Base-by-base conservation (phyloP, 129 eudicot species). In the Solidago caesia region DNA sequence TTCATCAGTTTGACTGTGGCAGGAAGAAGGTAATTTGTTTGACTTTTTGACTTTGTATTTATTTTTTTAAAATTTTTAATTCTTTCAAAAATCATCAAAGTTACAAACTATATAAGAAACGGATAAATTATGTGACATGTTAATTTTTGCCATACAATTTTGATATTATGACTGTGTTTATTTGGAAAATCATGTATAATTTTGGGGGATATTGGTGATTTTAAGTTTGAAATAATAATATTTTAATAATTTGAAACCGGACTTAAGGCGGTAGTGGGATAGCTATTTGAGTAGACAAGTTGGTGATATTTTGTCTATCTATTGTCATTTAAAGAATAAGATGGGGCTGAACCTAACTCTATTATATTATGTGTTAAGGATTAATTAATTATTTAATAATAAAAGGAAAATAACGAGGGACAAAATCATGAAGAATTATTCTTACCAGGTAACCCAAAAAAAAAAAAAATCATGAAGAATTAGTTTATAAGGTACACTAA, bases 1-100 rank as follows among this genome's bases (percentile, higher is more conserved):
- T 85, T 6, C 80, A 76, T 8, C 90, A 89, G 70, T 85, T 79
- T 73, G 94, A 85, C 71, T 88, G 90, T 53, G 91, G 88, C 25
- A 76, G 96, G 64, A 75, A 64, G 64, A 87, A 87, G 97, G 97
- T 92, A 83, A 4, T 16, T 26, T 71, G 6, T 33, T 55, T 51
- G 48, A 63, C 26, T 63, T 63, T 39, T 39, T 63, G 4, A 1
- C 73, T 68, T 60, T 49, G 70, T 72, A 69, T 64, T 45, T 49
- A 68, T 58, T 12, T n/a, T 48, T 56, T n/a, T 15, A 5, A 21
- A 21, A 29, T 53, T 2, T 46, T 46, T 33, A 43, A 62, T 1
- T 11, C 43, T 56, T 56, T 56, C 9, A 56, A 15, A 56, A 33
- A 1, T 33, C 39, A 33, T 33, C 2, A 33, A 33, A 33, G 39